Evolutionary conservation across 1,284 basidiomycete genomes (phyloP).

Genomic region (Entoloma clypeatum): DNA sequence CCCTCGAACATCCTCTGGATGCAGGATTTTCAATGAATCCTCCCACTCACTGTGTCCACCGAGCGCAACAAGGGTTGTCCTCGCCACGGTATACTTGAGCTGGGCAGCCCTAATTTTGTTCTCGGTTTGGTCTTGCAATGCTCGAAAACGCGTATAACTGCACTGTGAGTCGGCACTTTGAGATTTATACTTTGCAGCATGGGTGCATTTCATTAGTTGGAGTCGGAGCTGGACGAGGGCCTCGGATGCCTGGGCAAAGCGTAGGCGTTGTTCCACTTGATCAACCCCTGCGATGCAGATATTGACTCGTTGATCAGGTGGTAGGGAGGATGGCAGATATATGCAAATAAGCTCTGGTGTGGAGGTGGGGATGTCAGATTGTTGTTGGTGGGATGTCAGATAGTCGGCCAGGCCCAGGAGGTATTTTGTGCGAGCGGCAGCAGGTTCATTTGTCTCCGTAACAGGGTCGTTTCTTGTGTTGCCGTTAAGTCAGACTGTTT

Average conservation of each 20-base stretch:
- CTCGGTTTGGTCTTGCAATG: slow-evolving; percentile 1
- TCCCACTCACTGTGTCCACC: not conserved
- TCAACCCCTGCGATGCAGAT: not conserved
- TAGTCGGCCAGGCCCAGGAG: not conserved
- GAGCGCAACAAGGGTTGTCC: not conserved
- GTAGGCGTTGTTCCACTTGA: not conserved
- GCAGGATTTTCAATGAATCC: not conserved
- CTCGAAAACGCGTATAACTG: not conserved
- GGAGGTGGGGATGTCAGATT: not conserved
- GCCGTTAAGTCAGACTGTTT: slow-evolving; percentile 8
- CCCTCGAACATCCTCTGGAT: slow-evolving; percentile 1
- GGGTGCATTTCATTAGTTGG: not conserved
- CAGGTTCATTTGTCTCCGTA: slow-evolving; percentile 7
- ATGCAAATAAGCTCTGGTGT: not conserved
- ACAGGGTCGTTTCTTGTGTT: slow-evolving; percentile 8
- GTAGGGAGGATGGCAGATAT: not conserved
- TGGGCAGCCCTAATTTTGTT: slow-evolving; percentile 1
- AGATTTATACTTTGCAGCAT: not conserved
- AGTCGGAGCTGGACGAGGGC: not conserved
- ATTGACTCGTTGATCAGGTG: not conserved
- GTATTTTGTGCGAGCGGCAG: slow-evolving; percentile 5
- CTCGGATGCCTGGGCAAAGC: not conserved
- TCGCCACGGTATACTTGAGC: not conserved
- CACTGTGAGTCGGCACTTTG: not conserved
- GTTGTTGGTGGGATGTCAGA: too few relatives aligned